These are phyloP conservation scores for Cucurbita moschata DNA, from an alignment of 306 rosid species.

Conservation along the genomic window DNA sequence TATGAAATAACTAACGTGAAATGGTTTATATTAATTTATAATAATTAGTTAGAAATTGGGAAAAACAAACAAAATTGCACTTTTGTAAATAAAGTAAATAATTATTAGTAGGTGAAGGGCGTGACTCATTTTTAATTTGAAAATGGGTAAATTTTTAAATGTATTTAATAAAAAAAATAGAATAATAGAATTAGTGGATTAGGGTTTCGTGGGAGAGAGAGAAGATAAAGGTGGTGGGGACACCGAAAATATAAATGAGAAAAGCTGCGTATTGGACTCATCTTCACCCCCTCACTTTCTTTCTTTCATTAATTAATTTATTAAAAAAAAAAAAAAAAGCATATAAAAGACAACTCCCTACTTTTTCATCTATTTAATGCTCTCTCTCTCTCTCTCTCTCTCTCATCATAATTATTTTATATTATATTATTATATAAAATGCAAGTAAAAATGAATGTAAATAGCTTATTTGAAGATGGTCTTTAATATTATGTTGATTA, in stretches of 20 bases:
- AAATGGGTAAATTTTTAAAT: not conserved
- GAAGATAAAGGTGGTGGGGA: conserved; percentile 11
- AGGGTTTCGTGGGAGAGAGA: not conserved
- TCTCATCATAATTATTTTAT: too few species aligned
- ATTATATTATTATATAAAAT: not conserved
- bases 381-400: not conserved
- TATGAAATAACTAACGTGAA: not conserved
- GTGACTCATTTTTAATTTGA: not conserved
- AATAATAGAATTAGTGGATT: not conserved
- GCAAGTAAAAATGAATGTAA: too few species aligned
- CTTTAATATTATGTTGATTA: not conserved
- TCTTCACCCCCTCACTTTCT: not conserved
- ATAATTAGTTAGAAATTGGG: not conserved
- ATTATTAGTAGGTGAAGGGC: too few species aligned
- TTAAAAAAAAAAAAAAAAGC: not conserved
- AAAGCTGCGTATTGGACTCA: conserved; percentile 10
- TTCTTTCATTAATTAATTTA: not conserved
- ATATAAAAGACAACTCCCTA: not conserved
- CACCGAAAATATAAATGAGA: not conserved
- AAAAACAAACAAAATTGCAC: conserved; percentile 1
- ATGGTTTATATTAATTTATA: too few species aligned
- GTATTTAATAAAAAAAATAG: not conserved
- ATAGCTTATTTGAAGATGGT: not conserved
- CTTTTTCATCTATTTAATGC: not conserved
- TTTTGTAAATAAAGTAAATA: not conserved